Percentiles rank a stretch among this genome's conserved stretches.
phyloP scores from a whole-genome alignment of 345 rosid species.

The Schrenkiella parvula region DNA sequence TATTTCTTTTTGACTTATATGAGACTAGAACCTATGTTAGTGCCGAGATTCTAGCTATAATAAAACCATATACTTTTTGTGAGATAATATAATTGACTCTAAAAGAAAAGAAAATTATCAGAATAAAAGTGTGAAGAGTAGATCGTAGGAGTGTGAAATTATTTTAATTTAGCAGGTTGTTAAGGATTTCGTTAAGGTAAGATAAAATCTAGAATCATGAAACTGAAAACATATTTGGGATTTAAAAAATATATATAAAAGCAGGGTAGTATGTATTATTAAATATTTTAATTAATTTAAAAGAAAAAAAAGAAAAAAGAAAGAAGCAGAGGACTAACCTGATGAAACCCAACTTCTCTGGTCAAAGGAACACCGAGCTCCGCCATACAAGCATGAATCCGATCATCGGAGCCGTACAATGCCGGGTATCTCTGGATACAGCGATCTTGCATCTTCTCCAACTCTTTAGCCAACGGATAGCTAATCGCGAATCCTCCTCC shows the following conservation, averaged over 20 bases:
- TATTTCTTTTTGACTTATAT: constrained; percentile 1
- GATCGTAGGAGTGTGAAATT: too few relatives aligned
- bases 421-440: constrained; percentile 55
- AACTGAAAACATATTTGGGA: too few relatives aligned
- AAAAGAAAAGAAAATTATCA: background rate
- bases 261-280: too few relatives aligned
- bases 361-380: constrained; percentile 89
- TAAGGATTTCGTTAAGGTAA: too few relatives aligned
- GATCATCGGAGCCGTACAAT: constrained; percentile 76
- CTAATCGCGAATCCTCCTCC: constrained; percentile 93
- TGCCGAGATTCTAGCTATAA: constrained; percentile 10
- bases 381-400: constrained; percentile 83
- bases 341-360: constrained; percentile 72
- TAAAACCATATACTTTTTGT: background rate
- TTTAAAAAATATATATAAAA: too few relatives aligned
- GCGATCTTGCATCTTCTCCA: constrained; percentile 60
- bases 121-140: too few relatives aligned
- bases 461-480: constrained; percentile 56
- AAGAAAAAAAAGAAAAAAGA: background rate
- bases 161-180: too few relatives aligned
- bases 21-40: background rate
- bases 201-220: too few relatives aligned
- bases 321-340: constrained; percentile 44
- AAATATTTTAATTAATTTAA: too few relatives aligned
- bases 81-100: background rate